These are phyloP conservation scores for Cymbopogon citratus DNA, from an alignment of 176 grass and related monocot genomes.

Conservation along the genomic window DNA sequence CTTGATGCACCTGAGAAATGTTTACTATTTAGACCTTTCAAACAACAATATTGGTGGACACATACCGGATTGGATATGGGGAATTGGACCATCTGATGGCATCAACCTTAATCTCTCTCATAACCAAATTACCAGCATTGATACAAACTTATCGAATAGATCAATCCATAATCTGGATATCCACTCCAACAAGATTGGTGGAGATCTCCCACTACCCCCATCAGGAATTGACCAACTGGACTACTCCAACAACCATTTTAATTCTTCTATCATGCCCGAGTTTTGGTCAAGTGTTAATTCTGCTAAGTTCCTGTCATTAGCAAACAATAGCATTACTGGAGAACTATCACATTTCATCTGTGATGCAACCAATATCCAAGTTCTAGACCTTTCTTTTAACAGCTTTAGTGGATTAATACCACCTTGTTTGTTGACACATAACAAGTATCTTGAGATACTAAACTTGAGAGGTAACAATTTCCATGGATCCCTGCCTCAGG, in stretches of 20 bases:
- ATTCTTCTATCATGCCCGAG: no score
- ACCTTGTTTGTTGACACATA: not conserved
- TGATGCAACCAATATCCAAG: not conserved
- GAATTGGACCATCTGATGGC: no score
- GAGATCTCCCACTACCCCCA: no score
- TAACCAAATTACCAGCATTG: no score
- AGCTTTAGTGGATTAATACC: not conserved
- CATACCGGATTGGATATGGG: constrained; percentile 51
- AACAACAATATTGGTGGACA: constrained; percentile 36
- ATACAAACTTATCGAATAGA: no score
- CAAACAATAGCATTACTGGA: not conserved
- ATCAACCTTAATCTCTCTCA: not conserved
- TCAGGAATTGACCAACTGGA: no score
- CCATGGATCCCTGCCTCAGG: not conserved
- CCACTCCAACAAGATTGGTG: no score
- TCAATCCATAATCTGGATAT: no score
- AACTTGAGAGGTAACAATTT: not conserved
- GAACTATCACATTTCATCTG: not conserved
- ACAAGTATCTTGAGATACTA: not conserved
- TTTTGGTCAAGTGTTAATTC: constrained; percentile 20
- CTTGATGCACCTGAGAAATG: no score
- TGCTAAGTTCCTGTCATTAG: not conserved
- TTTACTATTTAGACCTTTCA: constrained; percentile 41
- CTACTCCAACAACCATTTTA: no score
- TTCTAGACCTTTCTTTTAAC: not conserved